Evolutionary conservation across 1,284 basidiomycete species (phyloP).

Genomic region (Rhodotorula sp.): DNA sequence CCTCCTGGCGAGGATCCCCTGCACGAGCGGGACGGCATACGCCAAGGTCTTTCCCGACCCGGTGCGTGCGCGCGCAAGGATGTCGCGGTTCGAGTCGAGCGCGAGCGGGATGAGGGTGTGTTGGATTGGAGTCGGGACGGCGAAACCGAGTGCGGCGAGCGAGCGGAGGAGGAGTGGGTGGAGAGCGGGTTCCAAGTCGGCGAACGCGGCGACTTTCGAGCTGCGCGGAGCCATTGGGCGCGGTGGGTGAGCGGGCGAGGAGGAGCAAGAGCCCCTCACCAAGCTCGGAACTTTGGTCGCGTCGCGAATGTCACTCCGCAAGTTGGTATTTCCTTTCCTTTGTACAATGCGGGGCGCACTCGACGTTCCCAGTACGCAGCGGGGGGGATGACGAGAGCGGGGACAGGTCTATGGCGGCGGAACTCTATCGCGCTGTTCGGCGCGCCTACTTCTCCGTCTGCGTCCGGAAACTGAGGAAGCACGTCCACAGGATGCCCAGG

Average conservation of each 20-base stretch:
- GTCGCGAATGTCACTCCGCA: too few species aligned
- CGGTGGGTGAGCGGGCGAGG: background rate
- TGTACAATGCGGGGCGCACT: too few species aligned
- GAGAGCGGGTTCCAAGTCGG: conserved; percentile 30
- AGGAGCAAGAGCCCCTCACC: background rate
- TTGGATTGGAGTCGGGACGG: conserved; percentile 91
- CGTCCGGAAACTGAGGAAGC: conserved; percentile 25
- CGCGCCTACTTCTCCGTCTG: conserved; percentile 1
- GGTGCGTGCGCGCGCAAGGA: conserved; percentile 88
- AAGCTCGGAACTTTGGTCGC: too few species aligned
- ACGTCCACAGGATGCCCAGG: conserved; percentile 24
- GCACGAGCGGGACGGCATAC: conserved; percentile 85
- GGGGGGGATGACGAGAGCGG: too few species aligned
- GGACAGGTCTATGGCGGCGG: background rate
- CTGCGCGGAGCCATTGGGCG: background rate
- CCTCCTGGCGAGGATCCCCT: conserved; percentile 67
- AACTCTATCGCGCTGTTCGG: background rate
- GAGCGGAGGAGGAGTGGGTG: conserved; percentile 72
- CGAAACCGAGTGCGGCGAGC: conserved; percentile 74
- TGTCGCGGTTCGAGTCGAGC: conserved; percentile 77
- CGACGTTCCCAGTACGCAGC: too few species aligned
- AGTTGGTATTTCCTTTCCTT: too few species aligned
- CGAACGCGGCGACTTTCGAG: conserved; percentile 16
- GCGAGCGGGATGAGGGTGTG: conserved; percentile 82
- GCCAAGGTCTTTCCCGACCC: conserved; percentile 97